These are phyloP conservation scores for Cladophialophora bantiana DNA, from an alignment of 2,329 filamentous ascomycete species.

Conservation along the genomic window DNA sequence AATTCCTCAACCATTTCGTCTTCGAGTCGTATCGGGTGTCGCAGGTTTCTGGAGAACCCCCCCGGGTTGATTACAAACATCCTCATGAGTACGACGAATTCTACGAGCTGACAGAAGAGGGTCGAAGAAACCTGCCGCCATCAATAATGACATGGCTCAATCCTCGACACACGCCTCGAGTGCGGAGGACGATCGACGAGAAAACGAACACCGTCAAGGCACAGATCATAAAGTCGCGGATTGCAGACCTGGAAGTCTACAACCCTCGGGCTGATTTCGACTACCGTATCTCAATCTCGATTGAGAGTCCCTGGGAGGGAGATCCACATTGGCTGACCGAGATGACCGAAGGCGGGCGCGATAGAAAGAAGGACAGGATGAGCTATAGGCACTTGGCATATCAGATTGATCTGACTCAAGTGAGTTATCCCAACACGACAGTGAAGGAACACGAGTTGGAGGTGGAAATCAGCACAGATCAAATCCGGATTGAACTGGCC, in stretches of 20 bases:
- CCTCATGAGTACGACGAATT: constrained; percentile 84
- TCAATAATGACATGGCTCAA: constrained; percentile 68
- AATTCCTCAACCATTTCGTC: constrained; percentile 77
- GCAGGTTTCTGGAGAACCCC: constrained; percentile 65
- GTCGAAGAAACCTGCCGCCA: constrained; percentile 68
- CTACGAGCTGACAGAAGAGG: constrained; percentile 71
- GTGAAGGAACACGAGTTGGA: constrained; percentile 58
- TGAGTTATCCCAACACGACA: constrained; percentile 62
- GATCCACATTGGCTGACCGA: constrained; percentile 62
- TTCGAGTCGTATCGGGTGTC: constrained; percentile 51
- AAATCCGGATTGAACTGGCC: constrained; percentile 53
- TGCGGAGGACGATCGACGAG: constrained; percentile 70
- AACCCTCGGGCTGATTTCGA: constrained; percentile 81
- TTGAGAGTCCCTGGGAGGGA: constrained; percentile 88
- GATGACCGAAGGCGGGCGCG: constrained; percentile 54
- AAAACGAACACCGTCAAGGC: constrained; percentile 73
- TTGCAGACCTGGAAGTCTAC: constrained; percentile 86
- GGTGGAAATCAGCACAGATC: constrained; percentile 56
- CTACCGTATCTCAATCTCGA: constrained; percentile 90
- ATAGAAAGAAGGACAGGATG: constrained; percentile 86
- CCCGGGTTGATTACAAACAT: constrained; percentile 80
- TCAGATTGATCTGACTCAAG: constrained; percentile 91
- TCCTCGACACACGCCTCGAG: constrained; percentile 65
- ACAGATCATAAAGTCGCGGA: constrained; percentile 89
- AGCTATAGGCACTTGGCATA: constrained; percentile 89